A percentile compares a stretch with the other conserved stretches of the same genome.
These are phyloP conservation scores for Clarkia xantiana DNA, from an alignment of 345 rosid species.

Conservation along the genomic window DNA sequence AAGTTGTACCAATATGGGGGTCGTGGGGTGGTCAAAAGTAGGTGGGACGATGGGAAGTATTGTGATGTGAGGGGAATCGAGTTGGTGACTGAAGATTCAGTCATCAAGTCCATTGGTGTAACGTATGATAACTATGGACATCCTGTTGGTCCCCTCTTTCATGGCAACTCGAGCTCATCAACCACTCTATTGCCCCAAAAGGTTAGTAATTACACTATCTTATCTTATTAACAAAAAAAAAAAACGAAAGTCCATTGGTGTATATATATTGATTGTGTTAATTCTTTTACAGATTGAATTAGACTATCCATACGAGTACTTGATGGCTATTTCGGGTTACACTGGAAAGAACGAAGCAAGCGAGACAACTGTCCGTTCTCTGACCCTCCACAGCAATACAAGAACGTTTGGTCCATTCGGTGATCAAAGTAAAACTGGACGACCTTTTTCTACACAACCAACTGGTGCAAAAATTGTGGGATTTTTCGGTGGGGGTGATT, in stretches of 20 bases:
- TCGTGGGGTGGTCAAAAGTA: too few relatives aligned
- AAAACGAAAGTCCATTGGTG: not conserved
- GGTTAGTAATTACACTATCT: not conserved
- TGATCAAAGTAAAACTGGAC: not conserved
- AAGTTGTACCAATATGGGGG: too few relatives aligned
- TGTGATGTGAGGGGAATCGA: not conserved
- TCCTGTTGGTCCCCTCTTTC: not conserved
- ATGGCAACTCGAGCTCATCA: not conserved
- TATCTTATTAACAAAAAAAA: not conserved
- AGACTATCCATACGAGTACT: slow-evolving; percentile 7
- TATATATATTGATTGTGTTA: not conserved
- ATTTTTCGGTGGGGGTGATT: not conserved
- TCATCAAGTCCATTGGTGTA: not conserved
- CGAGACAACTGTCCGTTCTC: not conserved
- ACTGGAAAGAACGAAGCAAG: not conserved
- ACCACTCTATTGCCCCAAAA: too few relatives aligned
- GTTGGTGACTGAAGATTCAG: not conserved
- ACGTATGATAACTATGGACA: not conserved
- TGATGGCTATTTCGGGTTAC: slow-evolving; percentile 2
- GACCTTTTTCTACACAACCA: not conserved
- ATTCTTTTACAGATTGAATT: not conserved
- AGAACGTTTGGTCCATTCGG: slow-evolving; percentile 4
- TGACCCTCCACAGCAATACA: slow-evolving; percentile 4
- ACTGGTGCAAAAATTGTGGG: slow-evolving; percentile 4
- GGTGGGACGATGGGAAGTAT: slow-evolving; percentile 4